Conservation (phyloP, 1,139 yeast species). For the Hanseniaspora uvarum region DNA sequence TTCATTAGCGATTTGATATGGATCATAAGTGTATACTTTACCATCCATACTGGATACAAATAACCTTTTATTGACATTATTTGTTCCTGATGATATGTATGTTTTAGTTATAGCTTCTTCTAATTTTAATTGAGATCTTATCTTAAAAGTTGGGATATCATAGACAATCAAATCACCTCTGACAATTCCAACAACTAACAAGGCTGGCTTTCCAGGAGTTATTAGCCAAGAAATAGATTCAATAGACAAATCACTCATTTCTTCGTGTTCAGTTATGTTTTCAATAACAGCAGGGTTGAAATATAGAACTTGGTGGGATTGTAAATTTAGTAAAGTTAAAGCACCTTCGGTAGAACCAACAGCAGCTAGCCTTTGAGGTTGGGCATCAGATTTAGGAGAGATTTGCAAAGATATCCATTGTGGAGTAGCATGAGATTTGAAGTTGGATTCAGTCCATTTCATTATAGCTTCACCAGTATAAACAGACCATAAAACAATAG, state of each 20-base stretch:
- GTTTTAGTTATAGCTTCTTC: conserved; percentile 80
- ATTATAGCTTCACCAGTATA: conserved; percentile 58
- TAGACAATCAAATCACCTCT: conserved; percentile 74
- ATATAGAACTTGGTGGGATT: conserved; percentile 60
- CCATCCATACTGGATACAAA: conserved; percentile 79
- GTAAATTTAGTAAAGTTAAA: conserved; percentile 61
- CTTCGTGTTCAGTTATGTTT: conserved; percentile 49
- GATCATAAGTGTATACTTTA: conserved; percentile 75
- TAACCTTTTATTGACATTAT: conserved; percentile 42
- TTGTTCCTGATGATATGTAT: conserved; percentile 42
- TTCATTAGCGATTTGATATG: conserved; percentile 77
- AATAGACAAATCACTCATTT: conserved; percentile 59
- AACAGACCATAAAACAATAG: conserved; percentile 82
- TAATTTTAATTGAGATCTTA: conserved; percentile 58
- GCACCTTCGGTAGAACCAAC: conserved; percentile 84
- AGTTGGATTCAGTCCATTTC: conserved; percentile 54
- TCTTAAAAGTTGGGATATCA: conserved; percentile 78
- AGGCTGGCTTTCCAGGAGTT: conserved; percentile 43
- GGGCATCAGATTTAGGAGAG: conserved; percentile 31
- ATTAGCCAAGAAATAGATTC: conserved; percentile 70
- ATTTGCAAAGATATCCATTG: conserved; percentile 65
- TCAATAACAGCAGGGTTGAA: conserved; percentile 53
- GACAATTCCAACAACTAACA: conserved; percentile 80
- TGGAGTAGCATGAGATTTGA: conserved; percentile 66
- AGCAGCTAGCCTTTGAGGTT: conserved; percentile 42